These are phyloP conservation scores for Pythium brachiatum DNA, from an alignment of 352 stramenopile species.

Conservation along the genomic window DNA sequence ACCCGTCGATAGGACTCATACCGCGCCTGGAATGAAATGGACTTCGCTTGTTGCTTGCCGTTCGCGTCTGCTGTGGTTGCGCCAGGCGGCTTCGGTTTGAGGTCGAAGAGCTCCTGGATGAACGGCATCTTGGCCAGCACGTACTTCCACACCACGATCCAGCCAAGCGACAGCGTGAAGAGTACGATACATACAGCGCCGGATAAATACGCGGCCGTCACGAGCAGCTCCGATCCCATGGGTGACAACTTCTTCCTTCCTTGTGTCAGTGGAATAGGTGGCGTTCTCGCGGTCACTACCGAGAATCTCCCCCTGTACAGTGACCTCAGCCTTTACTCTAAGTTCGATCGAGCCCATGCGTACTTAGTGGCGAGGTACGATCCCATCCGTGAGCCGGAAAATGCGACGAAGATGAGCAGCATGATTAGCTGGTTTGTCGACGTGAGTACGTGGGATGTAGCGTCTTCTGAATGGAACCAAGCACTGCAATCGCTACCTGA, in stretches of 20 bases:
- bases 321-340: neutral
- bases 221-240: conserved; percentile 51
- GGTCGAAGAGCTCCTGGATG: conserved; percentile 79
- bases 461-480: conserved; percentile 31
- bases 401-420: neutral
- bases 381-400: neutral
- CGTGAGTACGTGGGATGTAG: conserved; percentile 40
- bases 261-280: no score
- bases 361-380: neutral
- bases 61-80: conserved; percentile 23
- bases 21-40: conserved; percentile 71
- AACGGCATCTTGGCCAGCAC: conserved; percentile 83
- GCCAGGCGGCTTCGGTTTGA: conserved; percentile 49
- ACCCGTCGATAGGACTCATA: conserved; percentile 69
- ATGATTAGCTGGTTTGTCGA: conserved; percentile 34
- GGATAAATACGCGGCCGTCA: conserved; percentile 68
- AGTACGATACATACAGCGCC: conserved; percentile 80
- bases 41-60: conserved; percentile 21
- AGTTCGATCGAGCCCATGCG: neutral
- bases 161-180: conserved; percentile 69
- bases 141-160: conserved; percentile 85
- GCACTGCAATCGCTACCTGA: conserved; percentile 34
- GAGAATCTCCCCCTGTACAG: neutral
- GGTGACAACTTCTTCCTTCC: neutral
- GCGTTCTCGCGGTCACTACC: no score